These are phyloP conservation scores for Cercospora janseana DNA, from an alignment of 2,329 filamentous ascomycete species.

Conservation along the genomic window DNA sequence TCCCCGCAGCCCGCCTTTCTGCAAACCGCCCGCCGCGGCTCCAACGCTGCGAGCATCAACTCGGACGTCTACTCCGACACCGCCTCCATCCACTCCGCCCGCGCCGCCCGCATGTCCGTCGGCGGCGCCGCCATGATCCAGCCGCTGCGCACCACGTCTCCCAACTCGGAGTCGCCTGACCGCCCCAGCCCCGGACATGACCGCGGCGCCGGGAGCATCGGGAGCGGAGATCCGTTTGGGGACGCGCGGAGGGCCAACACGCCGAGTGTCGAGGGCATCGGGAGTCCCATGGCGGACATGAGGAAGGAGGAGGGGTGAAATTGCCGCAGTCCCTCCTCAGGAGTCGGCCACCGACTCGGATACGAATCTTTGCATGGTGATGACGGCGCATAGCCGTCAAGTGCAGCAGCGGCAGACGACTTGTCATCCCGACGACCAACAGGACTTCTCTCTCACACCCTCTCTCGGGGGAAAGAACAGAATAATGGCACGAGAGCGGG, in stretches of 20 bases:
- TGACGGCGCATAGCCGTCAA: no score
- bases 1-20: conserved; percentile 4
- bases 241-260: neutral
- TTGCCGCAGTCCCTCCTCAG: no score
- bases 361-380: no score
- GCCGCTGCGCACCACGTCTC: neutral
- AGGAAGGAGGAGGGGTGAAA: neutral
- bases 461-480: neutral
- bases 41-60: conserved; percentile 25
- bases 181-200: neutral
- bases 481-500: neutral
- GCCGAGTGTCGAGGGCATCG: neutral
- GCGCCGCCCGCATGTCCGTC: conserved; percentile 21
- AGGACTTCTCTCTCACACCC: no score
- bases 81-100: conserved; percentile 30
- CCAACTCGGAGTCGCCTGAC: no score
- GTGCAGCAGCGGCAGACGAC: no score
- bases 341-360: no score
- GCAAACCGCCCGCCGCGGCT: neutral
- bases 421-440: no score
- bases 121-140: conserved; percentile 13
- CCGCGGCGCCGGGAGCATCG: neutral
- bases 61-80: conserved; percentile 31
- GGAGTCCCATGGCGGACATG: neutral
- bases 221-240: neutral